phyloP scores from a whole-genome alignment of 202 grass and related monocot species.

The Schoenoplectus tabernaemontani region DNA sequence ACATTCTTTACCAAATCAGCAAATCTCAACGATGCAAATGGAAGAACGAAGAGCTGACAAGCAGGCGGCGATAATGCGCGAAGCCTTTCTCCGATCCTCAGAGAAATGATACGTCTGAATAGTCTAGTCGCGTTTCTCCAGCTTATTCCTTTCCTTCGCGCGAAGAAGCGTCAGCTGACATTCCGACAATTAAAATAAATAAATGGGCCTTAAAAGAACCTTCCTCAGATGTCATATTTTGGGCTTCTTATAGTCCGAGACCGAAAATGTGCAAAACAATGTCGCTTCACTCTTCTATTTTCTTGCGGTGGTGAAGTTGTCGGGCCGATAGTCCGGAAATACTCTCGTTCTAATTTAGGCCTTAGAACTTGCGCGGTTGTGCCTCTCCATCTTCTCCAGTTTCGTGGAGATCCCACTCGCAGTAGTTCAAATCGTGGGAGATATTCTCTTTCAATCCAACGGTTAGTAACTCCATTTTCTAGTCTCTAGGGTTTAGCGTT shows the following conservation, averaged over 20 bases:
- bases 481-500: constrained; percentile 28
- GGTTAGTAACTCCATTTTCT: neutral
- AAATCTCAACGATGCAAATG: neutral
- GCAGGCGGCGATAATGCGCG: neutral
- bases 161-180: neutral
- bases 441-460: constrained; percentile 13
- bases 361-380: neutral
- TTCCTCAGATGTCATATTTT: neutral
- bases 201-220: neutral
- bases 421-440: no score
- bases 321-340: neutral
- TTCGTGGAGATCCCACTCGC: no score
- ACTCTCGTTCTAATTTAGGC: neutral
- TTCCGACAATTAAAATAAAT: neutral
- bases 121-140: neutral
- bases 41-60: neutral
- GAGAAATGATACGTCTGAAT: neutral
- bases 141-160: neutral
- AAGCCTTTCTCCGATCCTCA: neutral
- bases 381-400: no score
- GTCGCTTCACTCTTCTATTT: no score
- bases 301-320: neutral
- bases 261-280: no score
- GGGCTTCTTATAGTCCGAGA: no score
- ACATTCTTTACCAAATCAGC: neutral